Conservation (phyloP, 139 green algal species). For the Micromonas pusilla region DNA sequence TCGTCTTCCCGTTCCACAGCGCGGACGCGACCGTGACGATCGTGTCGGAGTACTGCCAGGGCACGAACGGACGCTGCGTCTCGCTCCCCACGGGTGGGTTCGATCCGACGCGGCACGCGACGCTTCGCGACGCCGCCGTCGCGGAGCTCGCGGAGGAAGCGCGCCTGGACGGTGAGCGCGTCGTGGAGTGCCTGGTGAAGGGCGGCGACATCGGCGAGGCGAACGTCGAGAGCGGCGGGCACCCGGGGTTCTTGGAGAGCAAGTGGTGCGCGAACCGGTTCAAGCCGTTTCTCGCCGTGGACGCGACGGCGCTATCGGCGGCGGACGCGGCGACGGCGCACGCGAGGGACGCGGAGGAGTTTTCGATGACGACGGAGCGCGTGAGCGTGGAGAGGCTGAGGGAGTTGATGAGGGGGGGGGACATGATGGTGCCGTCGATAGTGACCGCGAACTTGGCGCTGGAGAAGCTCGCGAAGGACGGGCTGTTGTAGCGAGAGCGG, state of each 20-base stretch:
- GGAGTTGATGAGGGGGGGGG: conserved; percentile 12
- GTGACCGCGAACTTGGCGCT: conserved; percentile 10
- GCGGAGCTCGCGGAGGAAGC: conserved; percentile 16
- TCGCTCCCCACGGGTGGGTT: conserved; percentile 4
- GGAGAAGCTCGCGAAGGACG: neutral
- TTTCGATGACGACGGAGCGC: neutral
- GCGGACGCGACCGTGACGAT: neutral
- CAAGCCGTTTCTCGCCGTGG: conserved; percentile 21
- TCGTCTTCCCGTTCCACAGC: conserved; percentile 12
- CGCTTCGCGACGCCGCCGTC: neutral
- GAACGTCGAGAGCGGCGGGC: neutral
- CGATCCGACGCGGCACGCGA: conserved; percentile 9
- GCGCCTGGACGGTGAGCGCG: neutral
- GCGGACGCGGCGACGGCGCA: neutral
- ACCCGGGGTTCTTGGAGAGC: conserved; percentile 20
- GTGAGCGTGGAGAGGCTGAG: neutral
- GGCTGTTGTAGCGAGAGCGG: neutral
- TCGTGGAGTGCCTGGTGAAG: neutral
- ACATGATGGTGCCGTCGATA: conserved; percentile 19
- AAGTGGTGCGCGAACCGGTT: conserved; percentile 28
- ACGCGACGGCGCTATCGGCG: neutral
- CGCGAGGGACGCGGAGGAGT: conserved; percentile 14
- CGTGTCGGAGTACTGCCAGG: conserved; percentile 13
- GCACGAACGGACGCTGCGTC: neutral
- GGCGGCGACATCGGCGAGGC: neutral